Evolutionary conservation across 1,284 basidiomycete species (phyloP), one percentile per base, ranked within the genome.

Genomic region (Vanrija sp.): DNA sequence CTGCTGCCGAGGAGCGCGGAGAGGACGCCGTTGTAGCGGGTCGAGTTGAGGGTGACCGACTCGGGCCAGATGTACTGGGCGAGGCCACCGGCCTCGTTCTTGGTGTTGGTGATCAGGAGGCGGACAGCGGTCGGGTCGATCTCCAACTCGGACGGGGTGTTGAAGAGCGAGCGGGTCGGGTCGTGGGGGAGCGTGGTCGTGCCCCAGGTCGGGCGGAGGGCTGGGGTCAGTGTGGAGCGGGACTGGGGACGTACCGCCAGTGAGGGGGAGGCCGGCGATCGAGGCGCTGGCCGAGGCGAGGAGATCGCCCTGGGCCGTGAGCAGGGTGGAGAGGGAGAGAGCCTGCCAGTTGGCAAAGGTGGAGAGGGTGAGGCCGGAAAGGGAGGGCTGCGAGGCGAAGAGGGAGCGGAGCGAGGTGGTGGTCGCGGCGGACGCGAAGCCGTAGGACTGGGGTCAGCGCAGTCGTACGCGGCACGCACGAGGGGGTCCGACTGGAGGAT

Each of bases 401-500:
- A 75, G 72, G 41, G 69, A 68, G 52, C 84, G 83, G 24, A 92
- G 71, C 0, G 74, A 75, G 35, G 77, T 64, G 41, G 87, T 86
- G 6, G 82, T 82, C 4, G 68, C 62, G 0, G 78, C 61, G 3
- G 82, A 77, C 3, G 87, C 77, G 24, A 91, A 86, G 7, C 86
- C 86, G 62, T 83, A 90, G 68, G 85, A 80, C 87, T 89, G n/a
- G n/a, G n/a, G n/a, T n/a, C n/a, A n/a, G n/a, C n/a, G n/a, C n/a
- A n/a, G n/a, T n/a, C n/a, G n/a, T n/a, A n/a, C n/a, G n/a, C n/a
- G n/a, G n/a, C n/a, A n/a, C n/a, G n/a, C 14, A 27, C 41, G 18
- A 38, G 23, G 14, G 89, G 86, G 64, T 92, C 89, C 3, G 88
- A 91, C 53, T 93, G 88, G 8, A 93, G 69, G 54, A 90, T 88